A percentile compares a stretch with the other conserved stretches of the same genome.
phyloP scores from a whole-genome alignment of 2,329 filamentous ascomycete genomes.

The Phaeosphaeriaceae sp. region DNA sequence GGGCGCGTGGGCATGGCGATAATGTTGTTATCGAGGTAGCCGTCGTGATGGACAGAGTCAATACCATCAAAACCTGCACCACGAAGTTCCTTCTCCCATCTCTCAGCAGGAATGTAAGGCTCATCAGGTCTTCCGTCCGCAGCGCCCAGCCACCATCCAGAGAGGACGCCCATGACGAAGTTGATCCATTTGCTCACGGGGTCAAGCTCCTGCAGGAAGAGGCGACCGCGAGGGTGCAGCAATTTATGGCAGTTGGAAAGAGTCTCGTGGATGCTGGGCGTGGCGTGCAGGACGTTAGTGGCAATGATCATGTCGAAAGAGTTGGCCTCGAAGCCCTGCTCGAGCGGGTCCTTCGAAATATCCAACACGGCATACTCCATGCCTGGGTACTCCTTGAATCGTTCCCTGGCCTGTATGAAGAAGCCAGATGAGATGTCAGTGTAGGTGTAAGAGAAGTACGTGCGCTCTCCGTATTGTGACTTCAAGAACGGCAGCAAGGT shows the following conservation, averaged over 20 bases:
- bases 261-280: background rate
- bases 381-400: conserved; percentile 6
- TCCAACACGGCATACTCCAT: conserved; percentile 3
- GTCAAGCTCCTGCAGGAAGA: conserved; percentile 3
- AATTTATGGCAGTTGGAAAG: background rate
- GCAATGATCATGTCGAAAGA: conserved; percentile 26
- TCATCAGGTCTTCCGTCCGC: conserved; percentile 35
- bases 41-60: conserved; percentile 13
- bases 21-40: conserved; percentile 1
- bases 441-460: conserved; percentile 20
- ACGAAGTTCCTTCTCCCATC: conserved; percentile 44
- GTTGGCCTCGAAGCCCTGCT: conserved; percentile 15
- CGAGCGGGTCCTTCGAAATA: background rate
- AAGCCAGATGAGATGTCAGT: conserved; percentile 30
- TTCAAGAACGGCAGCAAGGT: conserved; percentile 9
- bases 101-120: conserved; percentile 32
- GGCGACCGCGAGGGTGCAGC: background rate
- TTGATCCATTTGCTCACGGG: conserved; percentile 6
- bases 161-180: conserved; percentile 22
- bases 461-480: background rate
- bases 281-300: conserved; percentile 18
- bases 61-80: conserved; percentile 38
- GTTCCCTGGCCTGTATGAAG: conserved; percentile 16
- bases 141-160: conserved; percentile 26
- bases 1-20: background rate